Evolutionary conservation across 345 rosid species (phyloP).

Genomic region (Citrus medica): DNA sequence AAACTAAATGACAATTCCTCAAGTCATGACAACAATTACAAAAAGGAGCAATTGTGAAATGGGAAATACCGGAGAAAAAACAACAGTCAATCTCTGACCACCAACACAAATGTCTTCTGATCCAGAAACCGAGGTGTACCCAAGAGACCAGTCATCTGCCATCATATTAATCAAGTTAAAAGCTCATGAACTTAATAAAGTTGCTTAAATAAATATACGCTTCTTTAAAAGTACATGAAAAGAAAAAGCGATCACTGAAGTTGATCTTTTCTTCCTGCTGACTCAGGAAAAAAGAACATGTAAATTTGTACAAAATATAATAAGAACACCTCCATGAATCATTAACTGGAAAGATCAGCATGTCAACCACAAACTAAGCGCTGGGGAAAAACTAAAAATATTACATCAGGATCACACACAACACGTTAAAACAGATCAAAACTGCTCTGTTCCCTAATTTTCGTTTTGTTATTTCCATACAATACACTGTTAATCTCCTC

Average conservation of each 20-base stretch:
- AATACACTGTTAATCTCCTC: too few relatives aligned
- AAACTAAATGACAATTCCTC: background rate
- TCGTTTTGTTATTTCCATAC: too few relatives aligned
- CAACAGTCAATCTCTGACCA: constrained; percentile 58
- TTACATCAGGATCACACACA: background rate
- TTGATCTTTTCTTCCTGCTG: background rate
- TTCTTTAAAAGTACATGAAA: background rate
- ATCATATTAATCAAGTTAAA: constrained; percentile 22
- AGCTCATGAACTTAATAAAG: constrained; percentile 7
- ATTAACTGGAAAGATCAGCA: background rate
- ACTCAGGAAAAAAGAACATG: background rate
- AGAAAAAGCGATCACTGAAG: background rate
- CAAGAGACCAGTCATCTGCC: constrained; percentile 72
- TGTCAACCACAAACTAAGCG: background rate
- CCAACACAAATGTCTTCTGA: constrained; percentile 76
- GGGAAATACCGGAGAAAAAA: constrained; percentile 70
- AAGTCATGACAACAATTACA: background rate
- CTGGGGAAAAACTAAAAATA: background rate
- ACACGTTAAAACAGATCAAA: background rate
- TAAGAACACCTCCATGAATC: background rate
- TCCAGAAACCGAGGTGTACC: constrained; percentile 61
- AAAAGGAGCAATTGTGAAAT: background rate
- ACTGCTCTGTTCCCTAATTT: too few relatives aligned
- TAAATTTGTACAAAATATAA: background rate
- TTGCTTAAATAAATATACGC: background rate